Base-by-base conservation (phyloP, 768 basidiomycete genomes). In the Gymnopilus junonius region DNA sequence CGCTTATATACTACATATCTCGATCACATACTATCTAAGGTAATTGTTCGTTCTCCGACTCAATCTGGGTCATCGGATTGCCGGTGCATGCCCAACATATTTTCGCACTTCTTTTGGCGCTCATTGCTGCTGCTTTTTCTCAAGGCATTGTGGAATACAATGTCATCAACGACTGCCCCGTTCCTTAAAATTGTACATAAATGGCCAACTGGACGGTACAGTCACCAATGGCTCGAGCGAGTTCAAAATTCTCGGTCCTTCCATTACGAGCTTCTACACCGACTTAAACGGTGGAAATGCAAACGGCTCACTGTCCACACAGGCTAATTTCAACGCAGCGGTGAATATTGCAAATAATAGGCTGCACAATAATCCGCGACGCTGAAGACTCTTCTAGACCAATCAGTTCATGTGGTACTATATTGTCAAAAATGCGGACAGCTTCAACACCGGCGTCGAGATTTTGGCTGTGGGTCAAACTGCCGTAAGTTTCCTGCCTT, bases 131-230 rank as follows among this genome's bases (percentile, higher is more conserved):
- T 14, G 23, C 10, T 25, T 27, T 48, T 15, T 23, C 45, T 48
- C 45, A 48, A 27, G 45, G 23, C 31, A n/a, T 37, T 25, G 35
- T 29, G n/a, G 32, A 54, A 37, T 54, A 54, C 32, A 34, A 54
- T 34, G 53, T 54, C n/a, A 14, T 54, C 58, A 75, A 75, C 59
- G 50, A 61, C 10, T 75, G 74, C 37, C 72, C 72, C 4, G 46
- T 55, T n/a, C 64, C 8, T 63, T 74, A 35, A 67, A 69, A n/a
- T 60, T 73, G 14, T 71, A 65, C 58, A 68, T 72, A 43, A 68
- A 48, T 2, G 67, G 67, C 3, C 37, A 54, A 8, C 55, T 60
- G 2, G 66, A 72, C 15, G 62, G 65, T 34, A 66, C 42, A 10
- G 59, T 74, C 23, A 51, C 55, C 4, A 61, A 34, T 17, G 65